phyloP scores from a whole-genome alignment of 495 filamentous ascomycete genomes.

The Pyronema omphalodes region DNA sequence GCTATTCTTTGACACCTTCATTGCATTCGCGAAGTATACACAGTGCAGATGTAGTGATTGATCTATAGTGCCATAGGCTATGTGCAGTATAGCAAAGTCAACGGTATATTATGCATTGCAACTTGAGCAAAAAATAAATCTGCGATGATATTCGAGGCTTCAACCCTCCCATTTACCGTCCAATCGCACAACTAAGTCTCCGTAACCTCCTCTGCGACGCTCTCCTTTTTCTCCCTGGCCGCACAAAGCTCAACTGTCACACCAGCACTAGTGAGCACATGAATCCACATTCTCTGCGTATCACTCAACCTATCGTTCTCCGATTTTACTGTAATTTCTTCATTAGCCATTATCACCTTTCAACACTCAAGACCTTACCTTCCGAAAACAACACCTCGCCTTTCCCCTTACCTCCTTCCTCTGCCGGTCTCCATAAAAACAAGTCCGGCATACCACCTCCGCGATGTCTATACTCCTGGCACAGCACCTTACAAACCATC shows the following conservation, averaged over 20 bases:
- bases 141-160: too few species aligned
- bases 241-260: constrained; percentile 76
- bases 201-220: not conserved
- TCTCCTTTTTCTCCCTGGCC: constrained; percentile 45
- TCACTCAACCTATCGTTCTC: constrained; percentile 90
- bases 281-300: constrained; percentile 91
- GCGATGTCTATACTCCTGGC: constrained; percentile 76
- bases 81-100: too few species aligned
- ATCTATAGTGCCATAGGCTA: too few species aligned
- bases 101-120: too few species aligned
- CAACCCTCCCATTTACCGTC: too few species aligned
- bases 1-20: too few species aligned
- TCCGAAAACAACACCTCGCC: constrained; percentile 65
- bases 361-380: constrained; percentile 38
- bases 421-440: constrained; percentile 48
- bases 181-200: too few species aligned
- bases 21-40: too few species aligned
- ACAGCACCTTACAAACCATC: constrained; percentile 74
- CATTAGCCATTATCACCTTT: not conserved
- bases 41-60: too few species aligned
- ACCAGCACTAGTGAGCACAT: constrained; percentile 69
- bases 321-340: constrained; percentile 15
- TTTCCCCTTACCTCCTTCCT: constrained; percentile 23
- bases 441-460: constrained; percentile 85
- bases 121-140: too few species aligned